These are phyloP conservation scores for Lunasporangiospora selenospora DNA, from an alignment of 192 early-diverging fungal genomes.

Conservation along the genomic window DNA sequence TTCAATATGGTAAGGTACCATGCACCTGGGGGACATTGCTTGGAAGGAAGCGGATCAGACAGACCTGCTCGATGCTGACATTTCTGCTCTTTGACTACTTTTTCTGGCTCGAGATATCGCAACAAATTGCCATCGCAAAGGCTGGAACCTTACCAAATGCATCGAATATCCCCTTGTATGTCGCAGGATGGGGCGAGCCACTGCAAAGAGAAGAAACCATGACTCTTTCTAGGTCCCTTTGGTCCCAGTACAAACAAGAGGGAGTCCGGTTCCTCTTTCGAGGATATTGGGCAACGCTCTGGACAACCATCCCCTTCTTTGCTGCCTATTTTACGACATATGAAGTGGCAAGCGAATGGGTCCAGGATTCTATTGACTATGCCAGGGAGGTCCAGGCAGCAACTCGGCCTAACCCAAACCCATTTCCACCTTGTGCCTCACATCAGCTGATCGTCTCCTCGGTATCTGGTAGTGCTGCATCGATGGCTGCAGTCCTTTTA, in stretches of 20 bases:
- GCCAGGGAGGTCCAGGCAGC: constrained; percentile 20
- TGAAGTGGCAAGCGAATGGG: constrained; percentile 22
- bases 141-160: constrained; percentile 30
- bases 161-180: constrained; percentile 25
- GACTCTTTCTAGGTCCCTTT: constrained; percentile 26
- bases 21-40: not conserved
- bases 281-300: constrained; percentile 38
- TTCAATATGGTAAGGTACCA: constrained; percentile 45
- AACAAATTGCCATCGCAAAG: constrained; percentile 35
- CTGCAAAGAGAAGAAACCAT: constrained; percentile 13
- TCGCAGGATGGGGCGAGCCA: constrained; percentile 19
- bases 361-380: constrained; percentile 30
- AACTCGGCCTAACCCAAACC: constrained; percentile 12
- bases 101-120: constrained; percentile 19
- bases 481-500: constrained; percentile 23
- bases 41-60: not conserved
- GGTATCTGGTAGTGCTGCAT: constrained; percentile 29
- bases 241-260: constrained; percentile 27
- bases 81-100: not conserved
- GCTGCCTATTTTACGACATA: constrained; percentile 41
- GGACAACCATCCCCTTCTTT: constrained; percentile 35
- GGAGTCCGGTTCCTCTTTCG: constrained; percentile 36
- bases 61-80: not conserved
- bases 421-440: constrained; percentile 12
- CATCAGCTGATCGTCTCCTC: constrained; percentile 37